Evolutionary conservation across 257 asterid genomes (phyloP).

Genomic region (Salvia hispanica): DNA sequence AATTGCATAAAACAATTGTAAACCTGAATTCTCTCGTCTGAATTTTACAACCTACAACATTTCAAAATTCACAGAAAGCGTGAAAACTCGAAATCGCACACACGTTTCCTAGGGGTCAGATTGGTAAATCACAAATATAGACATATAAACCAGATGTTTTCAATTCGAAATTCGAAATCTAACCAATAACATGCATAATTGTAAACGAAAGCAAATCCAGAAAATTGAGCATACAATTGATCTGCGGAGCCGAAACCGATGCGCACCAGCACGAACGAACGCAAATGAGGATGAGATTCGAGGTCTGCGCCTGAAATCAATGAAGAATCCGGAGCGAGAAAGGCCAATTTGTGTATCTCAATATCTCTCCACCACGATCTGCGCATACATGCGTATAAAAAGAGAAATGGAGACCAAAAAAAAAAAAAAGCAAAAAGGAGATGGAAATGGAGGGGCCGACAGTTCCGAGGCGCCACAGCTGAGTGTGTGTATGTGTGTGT

Average conservation of each 20-base stretch:
- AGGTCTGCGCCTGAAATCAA: background rate
- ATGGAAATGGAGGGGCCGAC: slow-evolving; percentile 23
- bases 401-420: slow-evolving; percentile 3
- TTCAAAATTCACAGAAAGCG: slow-evolving; percentile 3
- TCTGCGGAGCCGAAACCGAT: slow-evolving; percentile 10
- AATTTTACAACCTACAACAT: background rate
- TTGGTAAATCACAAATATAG: slow-evolving; percentile 1
- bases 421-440: background rate
- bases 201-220: slow-evolving; percentile 6
- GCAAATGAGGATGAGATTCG: slow-evolving; percentile 9
- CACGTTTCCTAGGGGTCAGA: background rate
- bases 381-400: slow-evolving; percentile 5
- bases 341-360: slow-evolving; percentile 9
- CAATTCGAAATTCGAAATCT: background rate
- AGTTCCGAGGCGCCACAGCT: slow-evolving; percentile 44
- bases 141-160: slow-evolving; percentile 16
- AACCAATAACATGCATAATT: slow-evolving; percentile 30
- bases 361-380: slow-evolving; percentile 3
- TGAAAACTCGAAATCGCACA: background rate
- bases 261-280: background rate
- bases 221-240: slow-evolving; percentile 9
- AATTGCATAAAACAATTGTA: slow-evolving; percentile 4
- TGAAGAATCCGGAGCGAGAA: slow-evolving; percentile 21
- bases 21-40: background rate
- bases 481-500: slow-evolving; percentile 35